Conservation (phyloP, 2,329 filamentous ascomycete species). For the Mollisia scopiformis region DNA sequence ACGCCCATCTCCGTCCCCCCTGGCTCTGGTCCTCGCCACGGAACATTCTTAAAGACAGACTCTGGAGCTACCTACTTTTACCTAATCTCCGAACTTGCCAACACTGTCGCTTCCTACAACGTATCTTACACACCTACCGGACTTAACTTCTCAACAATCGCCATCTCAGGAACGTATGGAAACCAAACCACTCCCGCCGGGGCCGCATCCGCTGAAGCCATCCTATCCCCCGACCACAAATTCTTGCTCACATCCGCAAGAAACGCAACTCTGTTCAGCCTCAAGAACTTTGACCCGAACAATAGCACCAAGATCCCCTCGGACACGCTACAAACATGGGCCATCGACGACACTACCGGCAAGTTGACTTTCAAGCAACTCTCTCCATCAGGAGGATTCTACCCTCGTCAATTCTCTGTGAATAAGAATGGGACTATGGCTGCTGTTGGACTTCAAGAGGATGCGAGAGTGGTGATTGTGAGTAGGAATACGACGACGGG, state of each 20-base stretch:
- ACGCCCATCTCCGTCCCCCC: constrained; percentile 39
- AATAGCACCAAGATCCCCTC: constrained; percentile 53
- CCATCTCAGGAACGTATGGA: constrained; percentile 52
- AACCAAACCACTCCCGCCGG: constrained; percentile 43
- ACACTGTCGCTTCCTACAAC: constrained; percentile 52
- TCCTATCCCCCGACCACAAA: constrained; percentile 58
- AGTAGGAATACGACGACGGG: constrained; percentile 45
- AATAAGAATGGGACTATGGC: constrained; percentile 48
- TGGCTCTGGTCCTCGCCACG: constrained; percentile 57
- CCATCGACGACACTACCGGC: constrained; percentile 52
- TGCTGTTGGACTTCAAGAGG: constrained; percentile 48
- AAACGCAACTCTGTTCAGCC: constrained; percentile 57
- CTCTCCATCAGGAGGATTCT: constrained; percentile 46
- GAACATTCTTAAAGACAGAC: constrained; percentile 43
- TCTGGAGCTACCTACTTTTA: constrained; percentile 38
- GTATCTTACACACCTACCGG: constrained; percentile 52
- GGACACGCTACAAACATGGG: constrained; percentile 67
- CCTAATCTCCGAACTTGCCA: constrained; percentile 51
- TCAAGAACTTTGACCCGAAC: constrained; percentile 48
- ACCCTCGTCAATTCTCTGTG: constrained; percentile 50
- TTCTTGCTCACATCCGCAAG: constrained; percentile 72
- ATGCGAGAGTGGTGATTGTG: constrained; percentile 44
- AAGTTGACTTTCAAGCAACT: constrained; percentile 45
- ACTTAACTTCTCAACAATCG: constrained; percentile 51
- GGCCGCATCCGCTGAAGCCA: constrained; percentile 57